phyloP scores from a whole-genome alignment of 129 eudicot species.

The Flaveria robusta region DNA sequence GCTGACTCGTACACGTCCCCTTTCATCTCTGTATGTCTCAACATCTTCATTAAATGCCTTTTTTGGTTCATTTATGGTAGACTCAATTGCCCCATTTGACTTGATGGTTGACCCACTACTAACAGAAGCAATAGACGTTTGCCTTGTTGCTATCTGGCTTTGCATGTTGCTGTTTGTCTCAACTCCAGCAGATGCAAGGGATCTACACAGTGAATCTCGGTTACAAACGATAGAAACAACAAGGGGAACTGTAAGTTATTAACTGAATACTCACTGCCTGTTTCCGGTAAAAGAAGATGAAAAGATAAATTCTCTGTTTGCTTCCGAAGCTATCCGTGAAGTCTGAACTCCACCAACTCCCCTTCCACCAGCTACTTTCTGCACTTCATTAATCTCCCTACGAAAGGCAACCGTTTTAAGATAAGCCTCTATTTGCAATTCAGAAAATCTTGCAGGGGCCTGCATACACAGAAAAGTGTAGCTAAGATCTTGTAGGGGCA shows the following conservation, averaged over 20 bases:
- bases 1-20: slow-evolving; percentile 70
- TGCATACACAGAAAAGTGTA: slow-evolving; percentile 24
- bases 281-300: slow-evolving; percentile 89
- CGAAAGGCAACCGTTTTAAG: slow-evolving; percentile 97
- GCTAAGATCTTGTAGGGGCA: neutral
- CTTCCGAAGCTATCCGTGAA: slow-evolving; percentile 95
- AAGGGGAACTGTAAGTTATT: neutral
- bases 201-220: slow-evolving; percentile 43
- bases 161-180: slow-evolving; percentile 38
- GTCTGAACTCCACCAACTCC: slow-evolving; percentile 89
- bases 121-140: slow-evolving; percentile 31
- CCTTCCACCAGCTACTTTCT: slow-evolving; percentile 88
- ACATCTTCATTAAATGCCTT: slow-evolving; percentile 56
- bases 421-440: slow-evolving; percentile 87
- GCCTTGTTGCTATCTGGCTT: slow-evolving; percentile 42
- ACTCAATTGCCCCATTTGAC: slow-evolving; percentile 38
- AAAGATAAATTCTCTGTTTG: slow-evolving; percentile 77
- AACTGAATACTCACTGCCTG: slow-evolving; percentile 58
- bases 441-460: slow-evolving; percentile 93
- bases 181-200: slow-evolving; percentile 71
- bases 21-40: slow-evolving; percentile 83
- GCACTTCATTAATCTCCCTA: slow-evolving; percentile 91
- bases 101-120: slow-evolving; percentile 30
- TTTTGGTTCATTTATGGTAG: slow-evolving; percentile 43
- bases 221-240: slow-evolving; percentile 5